Percentiles rank a stretch among this genome's conserved stretches.
Evolutionary conservation across 305 asterid species (phyloP).

Genomic region (Solanum aculeatissimum): DNA sequence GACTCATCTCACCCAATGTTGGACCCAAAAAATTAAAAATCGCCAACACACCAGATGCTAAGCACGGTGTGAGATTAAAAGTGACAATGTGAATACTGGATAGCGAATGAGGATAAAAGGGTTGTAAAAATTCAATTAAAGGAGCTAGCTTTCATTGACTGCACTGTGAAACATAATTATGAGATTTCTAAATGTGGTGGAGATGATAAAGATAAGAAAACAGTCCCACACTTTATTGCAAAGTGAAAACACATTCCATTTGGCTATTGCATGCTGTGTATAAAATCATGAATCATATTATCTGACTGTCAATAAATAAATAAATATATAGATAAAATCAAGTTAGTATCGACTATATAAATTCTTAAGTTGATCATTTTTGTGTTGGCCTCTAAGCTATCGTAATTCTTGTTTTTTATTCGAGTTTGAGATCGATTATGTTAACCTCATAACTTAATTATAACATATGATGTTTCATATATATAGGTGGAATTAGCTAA

Average conservation of each 20-base stretch:
- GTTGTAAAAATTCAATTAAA: background rate
- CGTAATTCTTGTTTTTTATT: background rate
- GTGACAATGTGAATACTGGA: accelerated
- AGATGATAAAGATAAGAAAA: background rate
- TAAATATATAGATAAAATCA: background rate
- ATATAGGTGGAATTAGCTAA: background rate
- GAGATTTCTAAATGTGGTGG: conserved; percentile 6
- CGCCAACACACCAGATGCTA: too few relatives aligned
- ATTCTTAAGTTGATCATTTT: background rate
- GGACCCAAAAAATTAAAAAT: too few relatives aligned
- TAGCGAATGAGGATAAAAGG: background rate
- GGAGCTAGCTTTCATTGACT: conserved; percentile 24
- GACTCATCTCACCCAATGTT: too few relatives aligned
- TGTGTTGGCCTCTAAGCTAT: background rate
- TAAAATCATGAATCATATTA: background rate
- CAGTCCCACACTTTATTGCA: conserved; percentile 4
- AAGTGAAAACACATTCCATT: background rate
- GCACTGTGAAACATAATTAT: conserved; percentile 14
- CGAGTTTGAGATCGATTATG: background rate
- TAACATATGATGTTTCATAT: background rate
- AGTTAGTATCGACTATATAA: background rate
- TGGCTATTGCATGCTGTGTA: background rate
- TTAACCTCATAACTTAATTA: background rate
- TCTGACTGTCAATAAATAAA: background rate
- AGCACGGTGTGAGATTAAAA: too few relatives aligned